Percentiles rank a stretch among this genome's conserved stretches.
phyloP scores from a whole-genome alignment of 148 eudicot species.

The Polygonum aviculare region DNA sequence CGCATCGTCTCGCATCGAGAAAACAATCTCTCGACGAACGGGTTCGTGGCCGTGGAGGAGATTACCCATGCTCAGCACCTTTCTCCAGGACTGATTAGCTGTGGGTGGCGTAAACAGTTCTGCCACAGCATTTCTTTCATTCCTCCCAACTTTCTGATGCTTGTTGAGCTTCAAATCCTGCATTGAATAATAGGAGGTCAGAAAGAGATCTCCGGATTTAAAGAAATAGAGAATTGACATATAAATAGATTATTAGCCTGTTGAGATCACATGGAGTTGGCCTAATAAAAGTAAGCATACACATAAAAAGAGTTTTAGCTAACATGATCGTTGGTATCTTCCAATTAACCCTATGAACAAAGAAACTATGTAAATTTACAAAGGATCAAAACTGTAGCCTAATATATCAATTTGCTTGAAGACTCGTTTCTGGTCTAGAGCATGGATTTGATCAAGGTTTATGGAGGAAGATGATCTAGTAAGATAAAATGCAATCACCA shows the following conservation, averaged over 20 bases:
- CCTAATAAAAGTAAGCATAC: too few species aligned
- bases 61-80: constrained; percentile 91
- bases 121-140: constrained; percentile 51
- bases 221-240: not conserved
- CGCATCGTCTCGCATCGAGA: constrained; percentile 46
- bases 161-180: constrained; percentile 45
- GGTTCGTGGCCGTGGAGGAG: constrained; percentile 94
- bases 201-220: not conserved
- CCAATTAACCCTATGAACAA: not conserved
- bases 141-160: constrained; percentile 43
- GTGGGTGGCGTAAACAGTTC: constrained; percentile 67
- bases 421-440: not conserved
- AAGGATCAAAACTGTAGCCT: too few species aligned
- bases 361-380: too few species aligned
- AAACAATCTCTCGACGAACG: constrained; percentile 62
- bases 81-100: constrained; percentile 89
- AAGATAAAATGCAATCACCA: not conserved
- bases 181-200: not conserved
- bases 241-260: too few species aligned
- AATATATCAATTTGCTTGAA: too few species aligned
- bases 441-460: not conserved
- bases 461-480: not conserved
- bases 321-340: too few species aligned
- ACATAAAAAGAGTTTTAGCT: too few species aligned
- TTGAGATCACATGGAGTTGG: too few species aligned